A percentile compares a stretch with the other conserved stretches of the same genome.
These are phyloP conservation scores for Debaryomyces robertsiae DNA, from an alignment of 1,139 yeast species.

Conservation along the genomic window DNA sequence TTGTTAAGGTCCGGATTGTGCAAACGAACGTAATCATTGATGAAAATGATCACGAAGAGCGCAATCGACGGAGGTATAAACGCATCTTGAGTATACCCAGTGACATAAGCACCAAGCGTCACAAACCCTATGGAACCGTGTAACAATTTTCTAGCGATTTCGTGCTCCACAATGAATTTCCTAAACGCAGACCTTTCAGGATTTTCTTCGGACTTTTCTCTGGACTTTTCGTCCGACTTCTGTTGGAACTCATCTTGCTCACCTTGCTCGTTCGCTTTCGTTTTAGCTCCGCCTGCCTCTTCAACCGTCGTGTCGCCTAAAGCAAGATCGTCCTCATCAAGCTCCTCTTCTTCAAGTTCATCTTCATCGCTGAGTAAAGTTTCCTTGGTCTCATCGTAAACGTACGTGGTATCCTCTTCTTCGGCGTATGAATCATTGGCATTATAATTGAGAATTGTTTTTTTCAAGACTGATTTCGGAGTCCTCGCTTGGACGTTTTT, in stretches of 20 bases:
- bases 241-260: background rate
- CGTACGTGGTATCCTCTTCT: slow-evolving; percentile 41
- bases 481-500: slow-evolving; percentile 10
- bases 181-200: slow-evolving; percentile 38
- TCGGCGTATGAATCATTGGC: slow-evolving; percentile 38
- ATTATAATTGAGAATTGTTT: slow-evolving; percentile 30
- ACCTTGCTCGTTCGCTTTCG: background rate
- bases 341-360: slow-evolving; percentile 18
- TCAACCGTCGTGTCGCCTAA: slow-evolving; percentile 17
- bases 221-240: too few relatives aligned
- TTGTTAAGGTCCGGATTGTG: slow-evolving; percentile 60
- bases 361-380: slow-evolving; percentile 21
- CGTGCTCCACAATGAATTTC: slow-evolving; percentile 70
- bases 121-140: slow-evolving; percentile 88
- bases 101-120: slow-evolving; percentile 70
- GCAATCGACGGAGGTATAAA: slow-evolving; percentile 61
- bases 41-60: slow-evolving; percentile 56
- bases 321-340: slow-evolving; percentile 18
- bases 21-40: slow-evolving; percentile 73
- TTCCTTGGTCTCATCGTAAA: slow-evolving; percentile 27
- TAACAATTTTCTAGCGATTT: slow-evolving; percentile 80
- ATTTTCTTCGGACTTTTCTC: background rate
- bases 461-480: slow-evolving; percentile 17
- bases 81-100: slow-evolving; percentile 56
- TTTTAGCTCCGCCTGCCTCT: slow-evolving; percentile 1